Percentiles rank a stretch among this genome's conserved stretches.
These are phyloP conservation scores for Exserohilum turcica DNA, from an alignment of 2,329 filamentous ascomycete species.

Conservation along the genomic window DNA sequence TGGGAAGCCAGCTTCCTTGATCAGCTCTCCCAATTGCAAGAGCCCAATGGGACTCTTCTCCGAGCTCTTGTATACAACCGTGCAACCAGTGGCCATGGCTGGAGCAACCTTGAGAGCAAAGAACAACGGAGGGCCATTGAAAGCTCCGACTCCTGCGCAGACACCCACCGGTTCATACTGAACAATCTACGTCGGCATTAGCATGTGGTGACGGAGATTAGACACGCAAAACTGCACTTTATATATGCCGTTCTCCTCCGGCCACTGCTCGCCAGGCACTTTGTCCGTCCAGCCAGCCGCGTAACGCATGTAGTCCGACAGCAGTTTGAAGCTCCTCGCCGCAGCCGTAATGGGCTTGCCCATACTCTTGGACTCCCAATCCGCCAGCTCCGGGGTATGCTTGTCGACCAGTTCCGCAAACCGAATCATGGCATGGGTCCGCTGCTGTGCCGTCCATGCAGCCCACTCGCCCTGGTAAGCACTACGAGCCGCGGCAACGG, in stretches of 20 bases:
- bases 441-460: constrained; percentile 26
- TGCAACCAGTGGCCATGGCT: constrained; percentile 43
- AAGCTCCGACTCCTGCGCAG: constrained; percentile 40
- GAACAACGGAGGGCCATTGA: constrained; percentile 31
- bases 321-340: constrained; percentile 10
- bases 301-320: background rate
- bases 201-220: background rate
- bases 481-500: constrained; percentile 30
- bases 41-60: constrained; percentile 36
- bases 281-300: constrained; percentile 25
- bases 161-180: constrained; percentile 38
- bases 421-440: constrained; percentile 29
- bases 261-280: constrained; percentile 28
- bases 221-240: background rate
- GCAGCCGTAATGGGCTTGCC: constrained; percentile 18
- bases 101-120: constrained; percentile 22
- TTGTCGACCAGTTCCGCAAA: constrained; percentile 34
- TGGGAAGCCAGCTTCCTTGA: constrained; percentile 45
- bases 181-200: constrained; percentile 8
- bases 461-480: constrained; percentile 32
- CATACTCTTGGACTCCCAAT: constrained; percentile 25
- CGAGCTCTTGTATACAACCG: constrained; percentile 35
- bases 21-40: constrained; percentile 28
- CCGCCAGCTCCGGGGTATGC: constrained; percentile 14
- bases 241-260: constrained; percentile 9